Evolutionary conservation across 1,284 basidiomycete genomes (phyloP).

Genomic region (Cerioporus squamosus): DNA sequence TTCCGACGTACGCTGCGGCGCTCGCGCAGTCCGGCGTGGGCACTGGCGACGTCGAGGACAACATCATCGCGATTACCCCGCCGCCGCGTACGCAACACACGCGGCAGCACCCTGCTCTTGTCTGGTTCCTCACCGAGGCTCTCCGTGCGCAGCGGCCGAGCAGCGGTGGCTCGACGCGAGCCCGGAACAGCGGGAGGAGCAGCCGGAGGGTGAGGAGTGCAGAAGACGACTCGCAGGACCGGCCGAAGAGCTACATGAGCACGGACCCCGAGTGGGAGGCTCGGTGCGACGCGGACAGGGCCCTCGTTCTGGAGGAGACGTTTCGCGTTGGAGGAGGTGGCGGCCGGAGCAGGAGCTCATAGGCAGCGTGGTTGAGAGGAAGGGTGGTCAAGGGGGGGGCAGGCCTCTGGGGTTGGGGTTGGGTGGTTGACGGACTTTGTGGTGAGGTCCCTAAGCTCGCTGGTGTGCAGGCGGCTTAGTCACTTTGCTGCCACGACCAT

Average conservation of each 20-base stretch:
- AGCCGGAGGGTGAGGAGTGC: constrained; percentile 30
- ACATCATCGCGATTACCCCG: constrained; percentile 64
- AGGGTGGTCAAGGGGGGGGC: too few species aligned
- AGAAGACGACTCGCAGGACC: constrained; percentile 23
- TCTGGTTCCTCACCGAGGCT: constrained; percentile 52
- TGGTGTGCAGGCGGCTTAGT: too few species aligned
- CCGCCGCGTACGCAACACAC: constrained; percentile 73
- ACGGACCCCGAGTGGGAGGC: constrained; percentile 62
- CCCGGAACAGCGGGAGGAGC: constrained; percentile 29
- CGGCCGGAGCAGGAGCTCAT: constrained; percentile 12
- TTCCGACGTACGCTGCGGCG: constrained; percentile 73
- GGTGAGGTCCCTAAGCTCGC: constrained; percentile 1
- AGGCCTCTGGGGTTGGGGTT: not conserved
- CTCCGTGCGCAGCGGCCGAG: constrained; percentile 44
- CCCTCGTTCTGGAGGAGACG: constrained; percentile 57
- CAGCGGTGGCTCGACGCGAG: constrained; percentile 15
- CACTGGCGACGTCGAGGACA: constrained; percentile 78
- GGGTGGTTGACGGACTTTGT: constrained; percentile 1
- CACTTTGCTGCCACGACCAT: not conserved
- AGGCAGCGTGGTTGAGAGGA: not conserved
- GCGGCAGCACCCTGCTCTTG: constrained; percentile 67
- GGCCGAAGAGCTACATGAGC: constrained; percentile 57
- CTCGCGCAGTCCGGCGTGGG: constrained; percentile 68
- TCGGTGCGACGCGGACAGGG: constrained; percentile 55
- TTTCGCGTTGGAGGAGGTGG: constrained; percentile 50